These are phyloP conservation scores for Solanum acaule DNA, from an alignment of 257 asterid genomes.

Conservation along the genomic window DNA sequence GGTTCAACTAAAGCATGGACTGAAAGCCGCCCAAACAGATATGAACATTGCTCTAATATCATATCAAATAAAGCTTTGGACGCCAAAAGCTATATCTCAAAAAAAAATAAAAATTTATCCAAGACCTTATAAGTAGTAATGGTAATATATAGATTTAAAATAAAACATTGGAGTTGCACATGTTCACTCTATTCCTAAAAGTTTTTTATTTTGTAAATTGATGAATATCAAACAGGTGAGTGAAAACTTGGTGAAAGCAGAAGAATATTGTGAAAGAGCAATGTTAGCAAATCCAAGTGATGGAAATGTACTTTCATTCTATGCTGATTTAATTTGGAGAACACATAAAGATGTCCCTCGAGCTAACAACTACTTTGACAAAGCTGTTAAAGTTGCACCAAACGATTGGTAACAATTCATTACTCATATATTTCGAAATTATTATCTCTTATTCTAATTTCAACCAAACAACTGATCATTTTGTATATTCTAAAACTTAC, in stretches of 20 bases:
- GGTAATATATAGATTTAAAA: neutral
- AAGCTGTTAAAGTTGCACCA: constrained; percentile 38
- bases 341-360: constrained; percentile 22
- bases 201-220: neutral
- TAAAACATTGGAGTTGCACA: neutral
- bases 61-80: neutral
- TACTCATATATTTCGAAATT: neutral
- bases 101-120: no score
- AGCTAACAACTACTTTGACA: constrained; percentile 28
- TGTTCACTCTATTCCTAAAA: neutral
- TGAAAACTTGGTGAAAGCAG: constrained; percentile 29
- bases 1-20: neutral
- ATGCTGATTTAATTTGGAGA: constrained; percentile 45
- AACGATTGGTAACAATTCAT: constrained; percentile 24
- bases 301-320: constrained; percentile 26
- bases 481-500: neutral
- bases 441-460: neutral
- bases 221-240: constrained; percentile 14
- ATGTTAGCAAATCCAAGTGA: constrained; percentile 30
- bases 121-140: no score
- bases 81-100: neutral
- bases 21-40: no score
- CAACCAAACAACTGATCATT: neutral
- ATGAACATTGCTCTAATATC: neutral
- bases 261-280: constrained; percentile 51